Base-by-base conservation (phyloP, 768 basidiomycete species). In the Termitomyces sp. region DNA sequence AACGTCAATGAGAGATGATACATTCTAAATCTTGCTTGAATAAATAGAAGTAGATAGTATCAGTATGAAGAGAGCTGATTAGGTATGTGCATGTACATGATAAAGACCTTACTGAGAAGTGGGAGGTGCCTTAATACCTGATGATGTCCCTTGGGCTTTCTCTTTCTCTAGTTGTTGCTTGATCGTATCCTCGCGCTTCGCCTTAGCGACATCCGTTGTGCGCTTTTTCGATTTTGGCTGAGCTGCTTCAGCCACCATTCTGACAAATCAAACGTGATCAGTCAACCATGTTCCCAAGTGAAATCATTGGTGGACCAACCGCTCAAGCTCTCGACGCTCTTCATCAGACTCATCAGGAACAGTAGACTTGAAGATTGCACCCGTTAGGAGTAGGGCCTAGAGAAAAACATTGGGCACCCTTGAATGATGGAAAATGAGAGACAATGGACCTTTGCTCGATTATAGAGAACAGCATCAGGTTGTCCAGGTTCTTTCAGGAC, bases 281-380 rank as follows among this genome's bases (percentile, higher is more conserved):
- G 36, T 39, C 3, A 59, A 49, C 57, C 48, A 58, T 36, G n/a
- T 54, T 46, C 33, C 44, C 22, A 3, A n/a, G 30, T 7, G 52
- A 33, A 36, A 44, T 22, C 41, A 6, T 39, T 15, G 33, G 44
- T n/a, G 9, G 55, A 69, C 86, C 30, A 65, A 93, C 90, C 94
- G 78, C 74, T 99, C 97, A 20, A 99, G 83, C 72, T 98, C 94
- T 50, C 97, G 82, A 27, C 97, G 85, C 68, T 97, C 97, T 69
- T 90, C 89, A 68, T 97, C 95, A 8, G 91, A 87, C 69, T 92
- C 94, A 68, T 98, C 96, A 2, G 97, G 90, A 33, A 81, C 69
- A 0, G 91, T 83, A 4, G 80, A 75, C 72, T 95, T 96, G 80
- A 98, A 96, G 64, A 96, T 87, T 16, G 89, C 88, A 7, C 96